Base-by-base conservation (phyloP, 2,329 filamentous ascomycete species). In the Chalaropsis thielavioides region DNA sequence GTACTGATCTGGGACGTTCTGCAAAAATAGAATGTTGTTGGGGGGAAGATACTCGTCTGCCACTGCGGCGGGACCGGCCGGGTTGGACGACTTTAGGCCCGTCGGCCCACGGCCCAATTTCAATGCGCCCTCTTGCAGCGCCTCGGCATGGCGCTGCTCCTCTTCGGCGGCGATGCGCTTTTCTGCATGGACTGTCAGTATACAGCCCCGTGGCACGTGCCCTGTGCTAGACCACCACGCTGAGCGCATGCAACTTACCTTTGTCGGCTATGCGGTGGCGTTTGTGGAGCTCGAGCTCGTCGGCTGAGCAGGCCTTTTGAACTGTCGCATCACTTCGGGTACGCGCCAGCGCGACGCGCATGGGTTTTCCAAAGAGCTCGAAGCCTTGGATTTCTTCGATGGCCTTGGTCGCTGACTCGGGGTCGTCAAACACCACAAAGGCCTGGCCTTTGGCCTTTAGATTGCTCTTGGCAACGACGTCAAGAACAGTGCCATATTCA, bases 11-110 rank as follows among this genome's bases (percentile, higher is more conserved):
- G 94, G 92, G 43, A 99, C 77, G 71, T 97, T 92, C 77, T 95
- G 90, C 68, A 97, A 79, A 77, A 97, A 95, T 43, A 99, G 82
- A 69, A 91, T 95, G 79, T 96, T 96, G 83, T 97, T 97, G 43
- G 94, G 92, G 3, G 92, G 92, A 3, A 97, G 83, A 75, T 96
- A 97, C 76, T 99, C 94, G 81, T 97, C 94, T n/a, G 92, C 91
- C 19, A 97, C 86, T 64, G 91, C 87, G 11, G 88, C 81, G 2
- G 86, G 80, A 1, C 84, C 80, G 15, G 84, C 80, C 5, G 84
- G 81, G 66, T 83, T 84, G 0, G 87, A 88, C 4, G 89, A 83
- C 74, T 95, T 95, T 77, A 92, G 83, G 41, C 89, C 89, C 0
- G 73, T 72, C 27, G 83, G 79, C 51, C 85, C 84, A 70, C 85